Conservation (phyloP, 305 asterid genomes). For the Plantago rigida region DNA sequence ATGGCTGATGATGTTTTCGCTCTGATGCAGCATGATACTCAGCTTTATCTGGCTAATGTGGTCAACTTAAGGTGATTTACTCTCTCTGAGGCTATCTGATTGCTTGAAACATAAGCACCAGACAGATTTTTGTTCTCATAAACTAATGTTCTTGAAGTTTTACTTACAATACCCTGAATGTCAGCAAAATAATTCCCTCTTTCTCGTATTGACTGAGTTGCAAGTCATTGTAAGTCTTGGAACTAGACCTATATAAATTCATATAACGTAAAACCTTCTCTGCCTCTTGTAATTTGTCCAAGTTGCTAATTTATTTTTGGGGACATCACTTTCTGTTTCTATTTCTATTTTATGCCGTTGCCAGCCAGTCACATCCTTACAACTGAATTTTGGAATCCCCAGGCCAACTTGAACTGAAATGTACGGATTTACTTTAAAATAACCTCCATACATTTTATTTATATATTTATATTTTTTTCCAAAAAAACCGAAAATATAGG, state of each 20-base stretch:
- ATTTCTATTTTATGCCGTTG: neutral
- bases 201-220: neutral
- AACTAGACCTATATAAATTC: neutral
- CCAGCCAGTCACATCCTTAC: neutral
- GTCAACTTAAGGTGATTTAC: constrained; percentile 66
- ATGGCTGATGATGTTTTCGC: constrained; percentile 91
- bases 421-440: no score
- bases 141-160: neutral
- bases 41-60: constrained; percentile 85
- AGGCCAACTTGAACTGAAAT: no score
- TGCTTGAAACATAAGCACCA: neutral
- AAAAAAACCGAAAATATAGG: no score
- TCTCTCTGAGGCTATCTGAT: constrained; percentile 9
- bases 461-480: no score
- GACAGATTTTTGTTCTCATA: neutral
- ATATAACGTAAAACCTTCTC: neutral
- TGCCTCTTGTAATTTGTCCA: neutral
- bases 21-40: constrained; percentile 74
- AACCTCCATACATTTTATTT: no score
- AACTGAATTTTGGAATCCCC: neutral
- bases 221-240: neutral
- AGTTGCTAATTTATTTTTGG: neutral
- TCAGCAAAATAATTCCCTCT: neutral
- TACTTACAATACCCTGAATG: neutral
- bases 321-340: neutral